Conservation (phyloP, 2,329 filamentous ascomycete species). For the Penicillium frequentans region DNA sequence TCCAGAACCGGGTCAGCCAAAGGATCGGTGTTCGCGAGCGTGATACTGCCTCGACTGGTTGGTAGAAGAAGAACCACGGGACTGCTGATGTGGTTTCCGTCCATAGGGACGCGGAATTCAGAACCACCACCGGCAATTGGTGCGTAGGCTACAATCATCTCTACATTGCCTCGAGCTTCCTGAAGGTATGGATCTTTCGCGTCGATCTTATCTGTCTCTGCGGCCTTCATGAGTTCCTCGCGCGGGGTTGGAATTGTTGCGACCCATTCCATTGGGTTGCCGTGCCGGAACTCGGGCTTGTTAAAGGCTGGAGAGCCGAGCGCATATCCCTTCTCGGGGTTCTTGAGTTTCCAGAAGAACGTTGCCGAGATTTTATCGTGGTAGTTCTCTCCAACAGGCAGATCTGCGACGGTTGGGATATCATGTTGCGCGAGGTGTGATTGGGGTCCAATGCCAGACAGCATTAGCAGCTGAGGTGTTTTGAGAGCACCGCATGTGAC, state of each 20-base stretch:
- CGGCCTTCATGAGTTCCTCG: not conserved
- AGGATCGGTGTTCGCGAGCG: conserved; percentile 13
- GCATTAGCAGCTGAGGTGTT: not conserved
- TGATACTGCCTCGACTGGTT: conserved; percentile 23
- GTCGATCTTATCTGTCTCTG: not conserved
- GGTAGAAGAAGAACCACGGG: conserved; percentile 18
- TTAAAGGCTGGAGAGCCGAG: not conserved
- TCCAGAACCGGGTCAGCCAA: conserved; percentile 24
- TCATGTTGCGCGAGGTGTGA: conserved; percentile 23
- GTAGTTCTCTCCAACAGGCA: conserved; percentile 10
- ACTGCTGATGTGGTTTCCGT: conserved; percentile 24
- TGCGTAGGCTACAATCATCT: conserved; percentile 25
- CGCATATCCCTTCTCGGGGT: conserved; percentile 12
- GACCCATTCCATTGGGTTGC: conserved; percentile 15
- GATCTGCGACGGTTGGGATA: conserved; percentile 24
- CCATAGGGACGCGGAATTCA: conserved; percentile 14
- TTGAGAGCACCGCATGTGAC: not conserved
- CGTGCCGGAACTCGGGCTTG: not conserved
- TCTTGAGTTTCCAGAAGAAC: conserved; percentile 8
- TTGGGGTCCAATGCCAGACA: conserved; percentile 26
- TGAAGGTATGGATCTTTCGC: not conserved
- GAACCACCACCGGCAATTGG: conserved; percentile 15
- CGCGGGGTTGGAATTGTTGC: not conserved
- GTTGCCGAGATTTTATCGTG: conserved; percentile 8
- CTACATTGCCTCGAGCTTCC: not conserved